Conservation (phyloP, 306 rosid species). For the Notholithocarpus densiflorus region DNA sequence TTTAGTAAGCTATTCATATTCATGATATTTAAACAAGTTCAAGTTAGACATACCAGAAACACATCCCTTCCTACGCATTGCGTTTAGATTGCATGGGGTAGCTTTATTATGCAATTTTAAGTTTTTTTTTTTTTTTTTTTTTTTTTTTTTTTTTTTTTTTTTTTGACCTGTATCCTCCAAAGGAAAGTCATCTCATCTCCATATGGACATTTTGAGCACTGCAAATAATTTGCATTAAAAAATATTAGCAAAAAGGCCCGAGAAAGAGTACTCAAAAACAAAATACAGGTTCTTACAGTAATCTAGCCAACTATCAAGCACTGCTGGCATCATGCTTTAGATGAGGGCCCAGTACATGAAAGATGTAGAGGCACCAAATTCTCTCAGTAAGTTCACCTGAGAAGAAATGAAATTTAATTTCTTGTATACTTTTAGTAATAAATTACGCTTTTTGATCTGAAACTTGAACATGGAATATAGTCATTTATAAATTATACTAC, state of each 20-base stretch:
- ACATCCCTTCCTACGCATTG: background rate
- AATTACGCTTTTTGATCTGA: background rate
- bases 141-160: too few relatives aligned
- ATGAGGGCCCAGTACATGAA: constrained; percentile 22
- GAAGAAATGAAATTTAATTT: background rate
- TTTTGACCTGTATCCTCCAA: background rate
- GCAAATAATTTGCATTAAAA: background rate
- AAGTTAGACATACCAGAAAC: background rate
- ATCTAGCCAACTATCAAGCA: constrained; percentile 5
- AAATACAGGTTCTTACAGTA: background rate
- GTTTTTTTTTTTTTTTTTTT: background rate
- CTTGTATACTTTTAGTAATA: background rate
- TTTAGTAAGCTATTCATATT: background rate
- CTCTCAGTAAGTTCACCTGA: constrained; percentile 46
- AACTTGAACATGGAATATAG: background rate
- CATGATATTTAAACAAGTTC: background rate
- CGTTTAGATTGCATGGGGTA: background rate
- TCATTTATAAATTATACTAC: background rate
- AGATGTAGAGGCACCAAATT: constrained; percentile 39
- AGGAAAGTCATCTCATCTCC: background rate
- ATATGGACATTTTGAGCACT: background rate
- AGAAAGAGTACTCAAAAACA: background rate
- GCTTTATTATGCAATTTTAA: background rate
- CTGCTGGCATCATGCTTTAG: background rate
- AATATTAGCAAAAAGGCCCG: background rate